Evolutionary conservation across 805 yeast genomes (phyloP).

Genomic region (Wickerhamiella vanderwaltii): DNA sequence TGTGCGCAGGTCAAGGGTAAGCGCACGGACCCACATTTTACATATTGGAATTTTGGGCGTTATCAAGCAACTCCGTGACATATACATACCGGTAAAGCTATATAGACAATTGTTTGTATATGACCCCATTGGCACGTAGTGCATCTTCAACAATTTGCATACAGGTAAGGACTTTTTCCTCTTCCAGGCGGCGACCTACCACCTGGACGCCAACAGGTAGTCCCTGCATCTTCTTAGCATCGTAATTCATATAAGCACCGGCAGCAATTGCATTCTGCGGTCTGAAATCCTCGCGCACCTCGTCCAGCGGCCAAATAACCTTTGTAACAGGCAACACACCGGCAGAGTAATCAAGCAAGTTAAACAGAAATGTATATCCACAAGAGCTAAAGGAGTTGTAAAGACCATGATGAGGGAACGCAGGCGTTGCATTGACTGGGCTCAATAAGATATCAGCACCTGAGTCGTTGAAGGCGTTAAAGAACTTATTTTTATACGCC

Average conservation of each 20-base stretch:
- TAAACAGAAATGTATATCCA: conserved; percentile 45
- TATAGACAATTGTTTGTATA: conserved; percentile 2
- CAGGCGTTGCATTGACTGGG: conserved; percentile 35
- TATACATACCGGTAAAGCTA: not conserved
- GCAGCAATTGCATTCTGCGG: conserved; percentile 33
- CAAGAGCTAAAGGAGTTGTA: conserved; percentile 30
- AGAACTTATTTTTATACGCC: conserved; percentile 26
- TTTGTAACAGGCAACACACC: conserved; percentile 48
- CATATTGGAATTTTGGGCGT: too few relatives aligned
- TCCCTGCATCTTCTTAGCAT: conserved; percentile 42
- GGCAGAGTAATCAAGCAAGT: conserved; percentile 44
- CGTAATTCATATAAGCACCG: conserved; percentile 35
- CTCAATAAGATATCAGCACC: conserved; percentile 31
- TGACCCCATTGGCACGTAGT: not conserved
- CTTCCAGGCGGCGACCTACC: conserved; percentile 47
- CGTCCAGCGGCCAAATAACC: conserved; percentile 34
- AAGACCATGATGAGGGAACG: conserved; percentile 30
- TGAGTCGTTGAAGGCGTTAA: conserved; percentile 27
- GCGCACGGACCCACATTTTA: too few relatives aligned
- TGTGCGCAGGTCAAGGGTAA: too few relatives aligned
- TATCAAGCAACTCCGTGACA: too few relatives aligned
- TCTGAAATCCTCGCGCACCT: conserved; percentile 25
- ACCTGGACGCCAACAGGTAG: conserved; percentile 57
- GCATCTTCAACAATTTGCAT: conserved; percentile 32
- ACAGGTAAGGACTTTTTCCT: conserved; percentile 45